phyloP scores from a whole-genome alignment of 2,329 filamentous ascomycete genomes.

The Epichloe uncinata region DNA sequence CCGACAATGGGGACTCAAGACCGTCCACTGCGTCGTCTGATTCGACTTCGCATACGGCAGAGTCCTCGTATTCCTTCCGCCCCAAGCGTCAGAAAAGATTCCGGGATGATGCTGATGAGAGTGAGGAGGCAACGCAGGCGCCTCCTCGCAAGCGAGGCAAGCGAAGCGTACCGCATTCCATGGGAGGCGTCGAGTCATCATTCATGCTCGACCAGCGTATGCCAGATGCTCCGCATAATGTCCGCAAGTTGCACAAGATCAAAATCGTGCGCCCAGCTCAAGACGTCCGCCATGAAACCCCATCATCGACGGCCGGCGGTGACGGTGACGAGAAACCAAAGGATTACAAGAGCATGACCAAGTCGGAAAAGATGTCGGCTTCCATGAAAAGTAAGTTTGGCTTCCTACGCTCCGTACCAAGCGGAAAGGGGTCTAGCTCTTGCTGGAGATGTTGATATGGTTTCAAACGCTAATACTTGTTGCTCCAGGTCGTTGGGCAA shows the following conservation, averaged over 20 bases:
- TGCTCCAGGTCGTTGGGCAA: conserved; percentile 41
- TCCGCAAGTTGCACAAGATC: conserved; percentile 25
- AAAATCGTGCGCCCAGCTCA: conserved; percentile 21
- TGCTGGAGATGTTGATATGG: background rate
- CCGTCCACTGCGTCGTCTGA: conserved; percentile 41
- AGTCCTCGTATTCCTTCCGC: conserved; percentile 39
- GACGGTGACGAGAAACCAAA: conserved; percentile 31
- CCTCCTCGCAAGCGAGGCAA: conserved; percentile 27
- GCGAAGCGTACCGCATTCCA: conserved; percentile 11
- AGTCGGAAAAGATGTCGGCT: conserved; percentile 53
- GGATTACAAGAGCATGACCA: conserved; percentile 48
- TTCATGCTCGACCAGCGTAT: conserved; percentile 9
- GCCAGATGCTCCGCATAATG: conserved; percentile 10
- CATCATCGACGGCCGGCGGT: conserved; percentile 13
- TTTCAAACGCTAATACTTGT: conserved; percentile 12
- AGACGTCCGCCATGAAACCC: conserved; percentile 18
- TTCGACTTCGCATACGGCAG: conserved; percentile 32
- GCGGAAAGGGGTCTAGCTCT: background rate
- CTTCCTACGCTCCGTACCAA: background rate
- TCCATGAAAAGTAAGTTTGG: conserved; percentile 46
- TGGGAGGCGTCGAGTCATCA: conserved; percentile 6
- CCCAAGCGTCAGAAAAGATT: conserved; percentile 43
- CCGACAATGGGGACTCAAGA: conserved; percentile 32
- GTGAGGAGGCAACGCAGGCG: conserved; percentile 21
- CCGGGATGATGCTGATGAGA: conserved; percentile 33